Conservation (phyloP, 2,329 filamentous ascomycete genomes). For the Amphichorda felina region DNA sequence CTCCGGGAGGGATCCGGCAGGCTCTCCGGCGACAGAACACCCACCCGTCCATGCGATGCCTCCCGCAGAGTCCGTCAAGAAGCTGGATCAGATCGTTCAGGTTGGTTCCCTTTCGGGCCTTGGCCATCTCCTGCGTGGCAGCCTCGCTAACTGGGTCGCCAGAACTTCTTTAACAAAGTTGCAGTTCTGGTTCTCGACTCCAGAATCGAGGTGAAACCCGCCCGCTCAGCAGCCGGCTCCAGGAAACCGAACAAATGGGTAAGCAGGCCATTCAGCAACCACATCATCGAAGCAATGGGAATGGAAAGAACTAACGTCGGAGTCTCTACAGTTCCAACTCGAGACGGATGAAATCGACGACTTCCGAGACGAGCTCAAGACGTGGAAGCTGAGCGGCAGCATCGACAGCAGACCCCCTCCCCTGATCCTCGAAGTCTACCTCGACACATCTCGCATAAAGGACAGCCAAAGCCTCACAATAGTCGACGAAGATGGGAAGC, state of each 20-base stretch:
- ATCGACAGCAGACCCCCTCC: conserved; percentile 68
- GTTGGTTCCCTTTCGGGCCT: conserved; percentile 29
- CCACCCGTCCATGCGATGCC: conserved; percentile 29
- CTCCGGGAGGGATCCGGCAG: conserved; percentile 21
- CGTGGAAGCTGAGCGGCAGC: conserved; percentile 73
- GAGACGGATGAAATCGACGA: conserved; percentile 87
- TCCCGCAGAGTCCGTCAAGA: conserved; percentile 57
- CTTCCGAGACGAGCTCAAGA: conserved; percentile 66
- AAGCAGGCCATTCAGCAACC: conserved; percentile 24
- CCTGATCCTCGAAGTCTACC: conserved; percentile 80
- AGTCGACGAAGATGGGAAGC: conserved; percentile 78
- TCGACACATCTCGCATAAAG: conserved; percentile 69
- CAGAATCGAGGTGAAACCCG: conserved; percentile 56
- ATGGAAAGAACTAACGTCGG: conserved; percentile 7
- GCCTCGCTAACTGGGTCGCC: conserved; percentile 1
- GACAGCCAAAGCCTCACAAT: conserved; percentile 80
- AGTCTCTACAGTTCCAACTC: conserved; percentile 72
- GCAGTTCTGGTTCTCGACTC: conserved; percentile 76
- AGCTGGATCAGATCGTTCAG: conserved; percentile 89
- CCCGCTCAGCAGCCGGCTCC: conserved; percentile 22
- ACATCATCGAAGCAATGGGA: neutral
- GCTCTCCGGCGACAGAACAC: conserved; percentile 36
- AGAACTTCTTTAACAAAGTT: conserved; percentile 90
- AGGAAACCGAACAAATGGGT: conserved; percentile 80
- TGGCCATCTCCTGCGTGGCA: neutral